phyloP scores from a whole-genome alignment of 2,329 filamentous ascomycete species.

The Botryotinia convoluta region DNA sequence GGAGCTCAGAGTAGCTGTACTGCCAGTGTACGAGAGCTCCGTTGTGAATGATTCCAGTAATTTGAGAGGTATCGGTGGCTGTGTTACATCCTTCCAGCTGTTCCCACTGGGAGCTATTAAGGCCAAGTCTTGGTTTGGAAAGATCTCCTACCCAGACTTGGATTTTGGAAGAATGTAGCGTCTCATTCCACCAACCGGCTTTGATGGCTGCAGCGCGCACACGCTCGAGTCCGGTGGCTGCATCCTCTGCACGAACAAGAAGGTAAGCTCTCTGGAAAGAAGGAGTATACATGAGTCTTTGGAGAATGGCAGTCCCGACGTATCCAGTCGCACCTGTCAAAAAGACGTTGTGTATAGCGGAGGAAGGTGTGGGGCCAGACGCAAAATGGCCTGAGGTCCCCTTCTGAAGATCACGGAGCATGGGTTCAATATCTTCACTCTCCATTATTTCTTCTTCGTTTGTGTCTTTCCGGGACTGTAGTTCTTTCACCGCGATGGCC shows the following conservation, averaged over 20 bases:
- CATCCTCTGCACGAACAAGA: background rate
- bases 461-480: background rate
- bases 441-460: background rate
- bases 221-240: background rate
- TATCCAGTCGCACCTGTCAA: background rate
- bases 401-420: background rate
- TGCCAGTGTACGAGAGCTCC: background rate
- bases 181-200: background rate
- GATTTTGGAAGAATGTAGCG: background rate
- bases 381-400: background rate
- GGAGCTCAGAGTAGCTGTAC: background rate
- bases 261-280: background rate
- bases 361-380: background rate
- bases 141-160: background rate
- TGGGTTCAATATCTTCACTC: background rate
- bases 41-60: background rate
- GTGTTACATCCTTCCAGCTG: background rate
- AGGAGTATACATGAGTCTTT: background rate
- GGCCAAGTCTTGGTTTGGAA: background rate
- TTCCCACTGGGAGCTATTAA: background rate
- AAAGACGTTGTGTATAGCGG: background rate
- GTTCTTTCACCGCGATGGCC: background rate
- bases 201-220: background rate
- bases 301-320: background rate
- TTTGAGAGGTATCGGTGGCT: background rate